phyloP scores from a whole-genome alignment of 257 asterid genomes.

The Nicotiana undulata region DNA sequence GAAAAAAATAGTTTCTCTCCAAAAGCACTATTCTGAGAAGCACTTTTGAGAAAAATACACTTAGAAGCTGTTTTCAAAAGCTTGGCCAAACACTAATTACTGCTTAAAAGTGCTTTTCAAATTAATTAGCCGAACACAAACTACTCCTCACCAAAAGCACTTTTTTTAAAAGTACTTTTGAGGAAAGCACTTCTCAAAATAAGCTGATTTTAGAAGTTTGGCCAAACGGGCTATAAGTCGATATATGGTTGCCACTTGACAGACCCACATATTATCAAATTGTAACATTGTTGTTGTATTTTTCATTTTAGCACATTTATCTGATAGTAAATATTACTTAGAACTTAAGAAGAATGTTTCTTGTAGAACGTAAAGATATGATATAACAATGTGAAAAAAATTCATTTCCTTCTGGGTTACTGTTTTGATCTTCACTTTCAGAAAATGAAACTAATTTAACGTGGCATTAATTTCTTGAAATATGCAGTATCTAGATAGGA shows the following conservation, averaged over 20 bases:
- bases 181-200: too few relatives aligned
- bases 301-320: neutral
- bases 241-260: neutral
- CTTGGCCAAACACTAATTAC: too few relatives aligned
- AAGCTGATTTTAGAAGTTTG: too few relatives aligned
- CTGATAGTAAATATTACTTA: neutral
- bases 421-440: neutral
- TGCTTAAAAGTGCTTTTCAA: too few relatives aligned
- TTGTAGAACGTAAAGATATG: neutral
- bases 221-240: too few relatives aligned
- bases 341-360: neutral
- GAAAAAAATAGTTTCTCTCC: too few relatives aligned
- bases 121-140: too few relatives aligned
- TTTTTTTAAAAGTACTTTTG: too few relatives aligned
- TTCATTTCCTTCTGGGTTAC: neutral
- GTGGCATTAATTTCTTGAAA: neutral
- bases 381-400: neutral
- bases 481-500: conserved; percentile 69
- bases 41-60: too few relatives aligned
- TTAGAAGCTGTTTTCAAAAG: too few relatives aligned
- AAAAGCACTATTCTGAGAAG: too few relatives aligned
- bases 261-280: neutral
- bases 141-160: too few relatives aligned
- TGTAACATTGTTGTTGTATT: neutral
- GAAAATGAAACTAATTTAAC: neutral